Base-by-base conservation (phyloP, 208 protist genomes). In the Leishmania mexicana region DNA sequence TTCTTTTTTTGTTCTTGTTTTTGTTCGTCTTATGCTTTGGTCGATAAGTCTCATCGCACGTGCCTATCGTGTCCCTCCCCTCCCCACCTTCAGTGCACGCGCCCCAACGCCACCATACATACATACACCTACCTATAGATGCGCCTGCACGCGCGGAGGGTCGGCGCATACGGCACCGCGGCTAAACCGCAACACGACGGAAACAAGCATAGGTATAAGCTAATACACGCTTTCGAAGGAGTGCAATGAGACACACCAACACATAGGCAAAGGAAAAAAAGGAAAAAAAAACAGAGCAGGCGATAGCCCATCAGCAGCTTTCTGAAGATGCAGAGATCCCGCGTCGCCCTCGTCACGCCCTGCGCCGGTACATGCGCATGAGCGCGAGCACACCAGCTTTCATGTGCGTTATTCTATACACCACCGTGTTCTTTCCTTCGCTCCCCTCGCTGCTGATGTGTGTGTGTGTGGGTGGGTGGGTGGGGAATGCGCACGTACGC, bases 71-170 rank as follows among this genome's bases (percentile, higher is more conserved):
- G 62, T 42, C 8, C 62, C 31, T 35, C 31, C 31, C 31, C 31
- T 35, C 31, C 31, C 31, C 31, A 35, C 31, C 31, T 68, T 21
- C 51, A 21, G 51, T 54, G 13, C 51, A 15, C 15, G 15, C 51
- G 17, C 17, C 17, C 1, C 10, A 68, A 24, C 67, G 0, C 19
- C 70, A 51, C 45, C 51, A n/a, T 31, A 57, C 70, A 75, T 19
- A 75, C 70, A 75, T 40, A 53, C 72, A 76, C 51, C 28, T 40
- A 76, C 72, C 60, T 28, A 60, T 42, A 76, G 45, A 76, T 28
- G 7, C 31, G 45, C 28, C 38, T 53, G 31, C 21, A 54, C 24
- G 11, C 31, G 28, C 31, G 38, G 45, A 70, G 28, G 65, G 17
- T 70, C 35, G 6, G 58, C 58, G 2, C 58, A 64, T 31, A 15